Percentiles rank a stretch among this genome's conserved stretches.
Conservation (phyloP, 73 alveolate genomes). For the Paramecium sonneborni region DNA sequence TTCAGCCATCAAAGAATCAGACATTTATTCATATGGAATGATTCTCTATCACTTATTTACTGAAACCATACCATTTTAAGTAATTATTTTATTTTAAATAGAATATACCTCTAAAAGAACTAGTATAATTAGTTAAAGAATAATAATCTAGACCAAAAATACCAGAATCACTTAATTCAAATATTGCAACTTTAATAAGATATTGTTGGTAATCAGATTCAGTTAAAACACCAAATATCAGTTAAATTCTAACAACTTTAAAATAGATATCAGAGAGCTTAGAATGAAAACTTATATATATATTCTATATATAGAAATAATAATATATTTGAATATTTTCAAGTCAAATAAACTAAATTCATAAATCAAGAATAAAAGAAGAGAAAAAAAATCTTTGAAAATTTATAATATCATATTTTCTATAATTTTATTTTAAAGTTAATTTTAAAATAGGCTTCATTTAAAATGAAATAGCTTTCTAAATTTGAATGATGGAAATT, state of each 20-base stretch:
- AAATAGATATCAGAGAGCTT: background rate
- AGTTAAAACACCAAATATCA: background rate
- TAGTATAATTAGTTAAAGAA: background rate
- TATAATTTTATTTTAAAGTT: too few relatives aligned
- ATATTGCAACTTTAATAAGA: slow-evolving; percentile 15
- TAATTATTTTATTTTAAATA: background rate
- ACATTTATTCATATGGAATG: slow-evolving; percentile 44
- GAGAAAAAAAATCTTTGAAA: too few relatives aligned
- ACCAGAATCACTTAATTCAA: background rate
- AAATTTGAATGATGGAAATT: too few relatives aligned
- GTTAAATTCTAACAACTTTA: background rate
- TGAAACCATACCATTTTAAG: slow-evolving; percentile 10
- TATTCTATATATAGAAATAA: too few relatives aligned
- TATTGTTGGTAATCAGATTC: slow-evolving; percentile 48
- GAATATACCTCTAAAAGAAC: background rate
- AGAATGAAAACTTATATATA: slow-evolving; percentile 1
- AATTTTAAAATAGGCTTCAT: too few relatives aligned
- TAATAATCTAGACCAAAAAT: slow-evolving; percentile 8
- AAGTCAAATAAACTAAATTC: too few relatives aligned
- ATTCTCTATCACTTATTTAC: slow-evolving; percentile 12
- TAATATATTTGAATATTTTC: too few relatives aligned
- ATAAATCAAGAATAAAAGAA: too few relatives aligned
- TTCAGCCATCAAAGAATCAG: background rate
- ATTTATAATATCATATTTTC: too few relatives aligned
- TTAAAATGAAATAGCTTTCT: too few relatives aligned